These are phyloP conservation scores for Madurella mycetomatis DNA, from an alignment of 2,329 filamentous ascomycete genomes.

Conservation along the genomic window DNA sequence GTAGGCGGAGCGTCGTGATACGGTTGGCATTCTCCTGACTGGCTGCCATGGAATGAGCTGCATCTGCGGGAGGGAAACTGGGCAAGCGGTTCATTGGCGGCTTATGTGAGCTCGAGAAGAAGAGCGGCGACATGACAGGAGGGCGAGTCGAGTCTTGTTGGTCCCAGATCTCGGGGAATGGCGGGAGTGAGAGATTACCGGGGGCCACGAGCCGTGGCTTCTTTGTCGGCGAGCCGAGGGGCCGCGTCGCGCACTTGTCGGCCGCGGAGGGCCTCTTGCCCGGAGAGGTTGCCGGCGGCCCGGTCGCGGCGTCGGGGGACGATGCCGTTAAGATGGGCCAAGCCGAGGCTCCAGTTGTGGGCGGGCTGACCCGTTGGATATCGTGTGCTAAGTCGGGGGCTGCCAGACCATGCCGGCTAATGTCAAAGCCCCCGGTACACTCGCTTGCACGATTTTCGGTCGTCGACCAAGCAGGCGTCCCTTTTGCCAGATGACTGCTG, in stretches of 20 bases:
- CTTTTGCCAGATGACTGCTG: slow-evolving; percentile 10
- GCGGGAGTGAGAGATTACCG: slow-evolving; percentile 41
- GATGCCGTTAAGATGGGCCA: slow-evolving; percentile 4
- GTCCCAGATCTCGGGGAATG: slow-evolving; percentile 22
- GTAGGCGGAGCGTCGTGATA: slow-evolving; percentile 53
- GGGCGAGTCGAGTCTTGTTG: slow-evolving; percentile 9
- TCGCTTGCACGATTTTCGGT: slow-evolving; percentile 16
- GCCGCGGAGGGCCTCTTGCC: slow-evolving; percentile 31
- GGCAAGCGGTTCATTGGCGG: slow-evolving; percentile 36
- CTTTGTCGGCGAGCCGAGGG: slow-evolving; percentile 35
- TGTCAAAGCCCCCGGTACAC: slow-evolving; percentile 23
- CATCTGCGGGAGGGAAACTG: slow-evolving; percentile 38
- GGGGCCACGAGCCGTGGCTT: slow-evolving; percentile 47
- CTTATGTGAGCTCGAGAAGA: slow-evolving; percentile 45
- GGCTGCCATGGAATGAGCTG: slow-evolving; percentile 44
- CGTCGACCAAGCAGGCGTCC: slow-evolving; percentile 9
- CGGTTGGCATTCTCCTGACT: slow-evolving; percentile 42
- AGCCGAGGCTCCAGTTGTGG: slow-evolving; percentile 2
- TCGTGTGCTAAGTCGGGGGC: slow-evolving; percentile 24
- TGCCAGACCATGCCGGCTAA: slow-evolving; percentile 31
- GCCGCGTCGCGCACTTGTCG: slow-evolving; percentile 13
- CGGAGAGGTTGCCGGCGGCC: slow-evolving; percentile 15
- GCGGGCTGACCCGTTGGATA: slow-evolving; percentile 4
- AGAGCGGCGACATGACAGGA: slow-evolving; percentile 46
- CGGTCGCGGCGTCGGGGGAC: slow-evolving; percentile 8